Percentiles rank a stretch among this genome's conserved stretches.
These are phyloP conservation scores for Dinochytrium kinnereticum DNA, from an alignment of 371 early-diverging fungal species.

Conservation along the genomic window DNA sequence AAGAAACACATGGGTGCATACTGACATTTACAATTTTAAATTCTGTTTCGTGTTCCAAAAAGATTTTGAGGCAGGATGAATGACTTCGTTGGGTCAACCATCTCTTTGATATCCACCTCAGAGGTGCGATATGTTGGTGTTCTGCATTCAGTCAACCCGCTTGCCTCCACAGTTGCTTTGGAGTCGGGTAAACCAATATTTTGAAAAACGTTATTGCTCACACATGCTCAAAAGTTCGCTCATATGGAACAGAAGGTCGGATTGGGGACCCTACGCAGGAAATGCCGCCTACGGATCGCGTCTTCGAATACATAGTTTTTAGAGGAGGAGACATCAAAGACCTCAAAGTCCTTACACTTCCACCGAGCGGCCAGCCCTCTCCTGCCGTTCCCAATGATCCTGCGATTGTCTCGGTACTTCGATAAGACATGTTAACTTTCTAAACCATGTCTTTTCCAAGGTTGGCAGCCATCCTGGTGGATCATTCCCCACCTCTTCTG, in stretches of 20 bases:
- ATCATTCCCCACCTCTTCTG: neutral
- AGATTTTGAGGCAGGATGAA: constrained; percentile 19
- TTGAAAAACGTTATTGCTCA: constrained; percentile 1
- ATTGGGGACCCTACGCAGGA: constrained; percentile 74
- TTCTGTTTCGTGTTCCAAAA: too few species aligned
- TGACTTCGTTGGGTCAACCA: constrained; percentile 68
- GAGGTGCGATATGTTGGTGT: constrained; percentile 92
- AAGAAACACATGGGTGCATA: neutral
- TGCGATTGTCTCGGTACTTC: constrained; percentile 83
- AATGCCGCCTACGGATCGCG: constrained; percentile 79
- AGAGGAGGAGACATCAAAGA: constrained; percentile 93
- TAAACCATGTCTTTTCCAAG: too few species aligned
- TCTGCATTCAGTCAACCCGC: constrained; percentile 84
- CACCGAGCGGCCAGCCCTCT: constrained; percentile 64
- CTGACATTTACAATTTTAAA: neutral
- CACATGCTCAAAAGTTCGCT: constrained; percentile 37
- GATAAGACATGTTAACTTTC: too few species aligned
- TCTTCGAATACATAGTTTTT: constrained; percentile 91
- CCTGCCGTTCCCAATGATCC: constrained; percentile 82
- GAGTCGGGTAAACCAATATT: constrained; percentile 3
- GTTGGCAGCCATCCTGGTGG: constrained; percentile 6
- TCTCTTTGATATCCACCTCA: constrained; percentile 84
- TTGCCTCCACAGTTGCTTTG: constrained; percentile 90
- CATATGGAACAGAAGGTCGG: constrained; percentile 59
- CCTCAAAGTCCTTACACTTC: constrained; percentile 79